Percentiles rank a stretch among this genome's conserved stretches.
Conservation (phyloP, 192 early-diverging fungal species). For the Backusella australiensis region DNA sequence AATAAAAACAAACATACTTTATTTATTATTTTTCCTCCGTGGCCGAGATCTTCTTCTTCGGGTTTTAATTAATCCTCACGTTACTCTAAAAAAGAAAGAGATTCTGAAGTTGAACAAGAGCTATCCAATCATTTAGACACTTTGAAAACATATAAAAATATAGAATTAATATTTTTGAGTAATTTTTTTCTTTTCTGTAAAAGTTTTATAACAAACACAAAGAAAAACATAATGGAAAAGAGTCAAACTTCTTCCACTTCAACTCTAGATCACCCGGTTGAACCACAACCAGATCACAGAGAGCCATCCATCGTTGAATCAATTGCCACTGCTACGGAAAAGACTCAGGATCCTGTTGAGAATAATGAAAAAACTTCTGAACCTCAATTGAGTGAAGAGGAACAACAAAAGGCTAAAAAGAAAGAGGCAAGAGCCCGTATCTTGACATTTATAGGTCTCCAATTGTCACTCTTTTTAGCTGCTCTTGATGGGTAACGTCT, state of each 20-base stretch:
- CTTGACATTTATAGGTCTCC: slow-evolving; percentile 31
- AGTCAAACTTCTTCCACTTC: not conserved
- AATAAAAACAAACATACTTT: not conserved
- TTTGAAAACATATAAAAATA: not conserved
- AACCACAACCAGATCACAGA: not conserved
- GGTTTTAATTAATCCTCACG: not conserved
- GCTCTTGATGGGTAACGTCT: slow-evolving; percentile 41
- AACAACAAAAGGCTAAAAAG: not conserved
- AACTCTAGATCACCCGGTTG: not conserved
- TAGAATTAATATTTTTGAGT: not conserved
- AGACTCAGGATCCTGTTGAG: not conserved
- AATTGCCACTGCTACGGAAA: not conserved
- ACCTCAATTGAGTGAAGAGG: not conserved
- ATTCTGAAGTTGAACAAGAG: slow-evolving; percentile 1
- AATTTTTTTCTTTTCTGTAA: not conserved
- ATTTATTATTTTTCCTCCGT: not conserved
- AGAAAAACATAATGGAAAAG: not conserved
- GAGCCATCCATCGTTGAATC: not conserved
- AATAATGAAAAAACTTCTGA: not conserved
- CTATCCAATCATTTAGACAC: not conserved
- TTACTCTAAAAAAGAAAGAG: not conserved
- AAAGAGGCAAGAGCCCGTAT: slow-evolving; percentile 5
- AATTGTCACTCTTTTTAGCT: slow-evolving; percentile 33
- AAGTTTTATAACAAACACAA: not conserved
- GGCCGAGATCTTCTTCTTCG: slow-evolving; percentile 4